phyloP scores from a whole-genome alignment of 1,139 yeast genomes.

The Scheffersomyces parashehatae region DNA sequence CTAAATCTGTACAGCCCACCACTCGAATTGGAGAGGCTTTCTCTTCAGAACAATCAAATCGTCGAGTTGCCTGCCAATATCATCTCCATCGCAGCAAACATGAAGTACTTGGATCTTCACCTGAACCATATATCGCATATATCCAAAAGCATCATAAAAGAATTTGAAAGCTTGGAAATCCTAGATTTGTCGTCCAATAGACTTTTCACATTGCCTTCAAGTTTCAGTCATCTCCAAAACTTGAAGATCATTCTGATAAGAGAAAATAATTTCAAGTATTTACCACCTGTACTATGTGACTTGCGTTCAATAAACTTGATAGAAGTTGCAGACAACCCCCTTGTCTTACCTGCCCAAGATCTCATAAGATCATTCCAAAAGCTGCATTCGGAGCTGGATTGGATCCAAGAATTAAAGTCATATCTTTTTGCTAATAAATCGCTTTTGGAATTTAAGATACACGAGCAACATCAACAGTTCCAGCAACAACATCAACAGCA shows the following conservation, averaged over 20 bases:
- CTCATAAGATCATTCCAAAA: slow-evolving; percentile 34
- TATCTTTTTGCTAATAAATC: slow-evolving; percentile 36
- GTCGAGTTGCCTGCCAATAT: slow-evolving; percentile 51
- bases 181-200: slow-evolving; percentile 67
- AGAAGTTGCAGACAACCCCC: slow-evolving; percentile 73
- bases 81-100: slow-evolving; percentile 37
- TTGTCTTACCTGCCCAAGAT: slow-evolving; percentile 51
- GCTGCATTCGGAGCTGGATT: slow-evolving; percentile 48
- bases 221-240: slow-evolving; percentile 38
- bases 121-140: slow-evolving; percentile 55
- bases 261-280: slow-evolving; percentile 56
- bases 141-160: slow-evolving; percentile 44
- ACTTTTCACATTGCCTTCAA: slow-evolving; percentile 44
- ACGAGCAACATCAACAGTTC: slow-evolving; percentile 11
- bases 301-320: slow-evolving; percentile 56
- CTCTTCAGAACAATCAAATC: slow-evolving; percentile 53
- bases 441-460: slow-evolving; percentile 20
- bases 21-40: slow-evolving; percentile 50
- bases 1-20: slow-evolving; percentile 23
- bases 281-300: slow-evolving; percentile 59
- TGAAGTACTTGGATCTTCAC: slow-evolving; percentile 68
- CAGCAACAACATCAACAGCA: slow-evolving; percentile 6
- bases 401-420: slow-evolving; percentile 53
- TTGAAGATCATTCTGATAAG: slow-evolving; percentile 64
- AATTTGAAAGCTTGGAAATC: slow-evolving; percentile 54